phyloP scores from a whole-genome alignment of 805 yeast genomes.

The Lachancea dasiensis region DNA sequence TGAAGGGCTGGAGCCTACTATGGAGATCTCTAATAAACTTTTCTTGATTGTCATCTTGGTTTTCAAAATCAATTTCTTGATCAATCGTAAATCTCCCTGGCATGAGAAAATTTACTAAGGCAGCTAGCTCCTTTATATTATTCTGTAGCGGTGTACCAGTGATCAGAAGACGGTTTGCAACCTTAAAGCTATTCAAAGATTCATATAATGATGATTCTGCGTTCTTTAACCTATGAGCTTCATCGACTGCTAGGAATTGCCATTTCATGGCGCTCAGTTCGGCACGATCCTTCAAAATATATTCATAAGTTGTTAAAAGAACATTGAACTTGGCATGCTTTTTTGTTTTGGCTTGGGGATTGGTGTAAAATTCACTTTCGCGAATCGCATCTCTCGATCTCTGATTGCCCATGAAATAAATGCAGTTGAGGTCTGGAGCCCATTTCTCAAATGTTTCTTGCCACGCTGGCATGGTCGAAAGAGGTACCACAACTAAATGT shows the following conservation, averaged over 20 bases:
- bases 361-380: slow-evolving; percentile 76
- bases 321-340: slow-evolving; percentile 84
- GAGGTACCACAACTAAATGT: slow-evolving; percentile 91
- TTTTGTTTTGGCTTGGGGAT: slow-evolving; percentile 37
- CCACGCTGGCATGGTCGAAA: slow-evolving; percentile 97
- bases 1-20: slow-evolving; percentile 80
- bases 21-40: slow-evolving; percentile 82
- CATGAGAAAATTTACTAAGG: slow-evolving; percentile 90
- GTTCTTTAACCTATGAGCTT: slow-evolving; percentile 94
- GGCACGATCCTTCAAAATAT: slow-evolving; percentile 79
- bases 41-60: slow-evolving; percentile 83
- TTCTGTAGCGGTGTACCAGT: slow-evolving; percentile 99
- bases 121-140: slow-evolving; percentile 91
- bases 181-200: slow-evolving; percentile 74
- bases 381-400: slow-evolving; percentile 76
- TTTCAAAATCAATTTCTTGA: slow-evolving; percentile 91
- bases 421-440: slow-evolving; percentile 94
- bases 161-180: slow-evolving; percentile 76
- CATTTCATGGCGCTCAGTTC: slow-evolving; percentile 81
- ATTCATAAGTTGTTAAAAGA: slow-evolving; percentile 92
- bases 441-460: slow-evolving; percentile 97
- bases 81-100: slow-evolving; percentile 89
- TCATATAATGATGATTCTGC: slow-evolving; percentile 92
- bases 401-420: slow-evolving; percentile 89
- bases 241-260: slow-evolving; percentile 98